These are phyloP conservation scores for Hypoxylon fuscum DNA, from an alignment of 495 filamentous ascomycete species.

Conservation along the genomic window DNA sequence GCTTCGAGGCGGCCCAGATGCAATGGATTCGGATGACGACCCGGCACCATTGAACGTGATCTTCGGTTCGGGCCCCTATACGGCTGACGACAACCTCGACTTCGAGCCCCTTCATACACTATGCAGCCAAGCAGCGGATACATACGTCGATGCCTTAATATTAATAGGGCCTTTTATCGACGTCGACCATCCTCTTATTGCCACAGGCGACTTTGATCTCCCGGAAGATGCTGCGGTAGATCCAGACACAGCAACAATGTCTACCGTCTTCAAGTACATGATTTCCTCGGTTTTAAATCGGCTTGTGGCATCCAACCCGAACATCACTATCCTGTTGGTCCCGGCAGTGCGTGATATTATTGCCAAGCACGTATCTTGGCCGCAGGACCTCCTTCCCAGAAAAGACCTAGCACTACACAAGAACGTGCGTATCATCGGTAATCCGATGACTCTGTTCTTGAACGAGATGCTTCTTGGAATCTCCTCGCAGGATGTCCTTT, in stretches of 20 bases:
- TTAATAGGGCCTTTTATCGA: conserved; percentile 91
- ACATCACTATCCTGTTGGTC: conserved; percentile 80
- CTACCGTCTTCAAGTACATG: conserved; percentile 82
- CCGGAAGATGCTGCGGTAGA: conserved; percentile 73
- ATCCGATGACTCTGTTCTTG: conserved; percentile 84
- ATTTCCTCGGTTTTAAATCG: conserved; percentile 72
- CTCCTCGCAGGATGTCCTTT: conserved; percentile 83
- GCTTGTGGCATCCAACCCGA: conserved; percentile 73
- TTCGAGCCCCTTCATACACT: conserved; percentile 87
- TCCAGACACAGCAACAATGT: conserved; percentile 79
- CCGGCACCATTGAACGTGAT: conserved; percentile 76
- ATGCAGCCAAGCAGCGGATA: conserved; percentile 77
- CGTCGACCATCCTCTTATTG: conserved; percentile 87
- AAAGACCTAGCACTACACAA: conserved; percentile 78
- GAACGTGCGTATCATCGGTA: conserved; percentile 78
- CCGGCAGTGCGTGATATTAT: conserved; percentile 88
- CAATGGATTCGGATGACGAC: conserved; percentile 62
- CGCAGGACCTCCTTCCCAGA: conserved; percentile 80
- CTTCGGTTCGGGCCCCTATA: conserved; percentile 87
- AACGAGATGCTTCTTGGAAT: conserved; percentile 86
- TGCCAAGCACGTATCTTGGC: conserved; percentile 86
- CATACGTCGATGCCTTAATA: conserved; percentile 80
- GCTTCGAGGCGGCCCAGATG: conserved; percentile 67
- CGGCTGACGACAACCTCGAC: conserved; percentile 86
- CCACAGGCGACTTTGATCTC: conserved; percentile 88